Evolutionary conservation across 2,329 filamentous ascomycete species (phyloP), one percentile per base, ranked within the genome.

Genomic region (Fusarium sacchari): DNA sequence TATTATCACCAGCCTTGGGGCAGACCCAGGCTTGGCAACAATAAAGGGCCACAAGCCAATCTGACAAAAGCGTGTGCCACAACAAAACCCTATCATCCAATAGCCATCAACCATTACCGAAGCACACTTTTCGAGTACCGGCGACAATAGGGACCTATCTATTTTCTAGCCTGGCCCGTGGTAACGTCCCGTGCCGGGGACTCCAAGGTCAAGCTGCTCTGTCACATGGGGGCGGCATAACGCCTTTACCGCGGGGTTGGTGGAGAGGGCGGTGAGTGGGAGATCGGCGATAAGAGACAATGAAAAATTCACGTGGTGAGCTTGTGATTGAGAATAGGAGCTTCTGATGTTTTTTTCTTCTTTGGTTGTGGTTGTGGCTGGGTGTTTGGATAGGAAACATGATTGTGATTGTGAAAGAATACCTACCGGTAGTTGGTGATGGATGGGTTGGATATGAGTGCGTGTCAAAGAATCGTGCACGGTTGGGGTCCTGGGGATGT

Each of bases 131-230:
- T 60, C 57, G 49, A 73, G 71, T 58, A 58, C 46, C 56, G 43
- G 67, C 47, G 63, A 71, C 53, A 67, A 61, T 68, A 74, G 40
- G 55, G 26, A 67, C 36, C 40, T 60, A 12, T 56, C 24, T 58
- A 43, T 68, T 64, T 64, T 73, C 58, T 74, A 60, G 67, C 46
- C 44, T 73, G 50, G 55, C 71, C 71, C 71, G 62, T 74, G 71
- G 55, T 64, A 30, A 36, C 71, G 71, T 72, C 71, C 71, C 71
- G 71, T 73, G 71, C 71, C 71, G 62, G 40, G 28, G 39, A 43
- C 30, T 46, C 28, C 56, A 6, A 69, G 47, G 56, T 69, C 66
- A 50, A 69, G 49, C 32, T 64, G 26, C 46, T 30, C 30, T 40
- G 53, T 73, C 71, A 73, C 71, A 73, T 74, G 71, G 49, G 28